Percentiles rank a stretch among this genome's conserved stretches.
Conservation (phyloP, 106 monocot species). For the Alisma plantagoaquatica region DNA sequence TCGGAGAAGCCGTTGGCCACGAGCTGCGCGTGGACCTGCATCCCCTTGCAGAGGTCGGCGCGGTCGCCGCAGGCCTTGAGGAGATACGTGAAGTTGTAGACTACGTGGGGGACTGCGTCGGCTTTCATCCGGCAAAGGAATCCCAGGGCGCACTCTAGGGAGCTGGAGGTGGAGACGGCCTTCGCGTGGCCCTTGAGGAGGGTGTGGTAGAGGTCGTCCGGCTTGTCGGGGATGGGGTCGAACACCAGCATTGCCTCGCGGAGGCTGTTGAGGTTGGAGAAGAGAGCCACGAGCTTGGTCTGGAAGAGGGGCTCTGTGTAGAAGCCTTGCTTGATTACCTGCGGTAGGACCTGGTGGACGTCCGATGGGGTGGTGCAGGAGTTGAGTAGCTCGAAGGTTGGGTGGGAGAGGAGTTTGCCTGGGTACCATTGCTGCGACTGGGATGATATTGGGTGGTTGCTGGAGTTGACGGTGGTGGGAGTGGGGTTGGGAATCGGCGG, state of each 20-base stretch:
- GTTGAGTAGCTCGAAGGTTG: slow-evolving; percentile 37
- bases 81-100: slow-evolving; percentile 50
- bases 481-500: too few relatives aligned
- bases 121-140: slow-evolving; percentile 31
- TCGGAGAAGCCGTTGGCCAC: slow-evolving; percentile 27
- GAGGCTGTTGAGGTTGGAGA: slow-evolving; percentile 43
- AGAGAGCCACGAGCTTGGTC: slow-evolving; percentile 45
- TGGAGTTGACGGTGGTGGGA: too few relatives aligned
- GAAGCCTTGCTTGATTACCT: slow-evolving; percentile 33
- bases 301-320: slow-evolving; percentile 24
- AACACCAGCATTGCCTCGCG: slow-evolving; percentile 34
- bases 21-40: slow-evolving; percentile 57
- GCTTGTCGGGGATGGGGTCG: slow-evolving; percentile 25
- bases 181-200: slow-evolving; percentile 44
- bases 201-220: too few relatives aligned
- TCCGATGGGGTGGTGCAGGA: slow-evolving; percentile 25
- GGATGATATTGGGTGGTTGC: too few relatives aligned
- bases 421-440: too few relatives aligned
- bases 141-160: slow-evolving; percentile 11
- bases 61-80: slow-evolving; percentile 49
- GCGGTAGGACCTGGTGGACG: slow-evolving; percentile 36
- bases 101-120: slow-evolving; percentile 22
- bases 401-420: slow-evolving; percentile 36
- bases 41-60: slow-evolving; percentile 32
- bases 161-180: slow-evolving; percentile 22